phyloP scores from a whole-genome alignment of 2,329 filamentous ascomycete species.

The Fusarium chuoi region DNA sequence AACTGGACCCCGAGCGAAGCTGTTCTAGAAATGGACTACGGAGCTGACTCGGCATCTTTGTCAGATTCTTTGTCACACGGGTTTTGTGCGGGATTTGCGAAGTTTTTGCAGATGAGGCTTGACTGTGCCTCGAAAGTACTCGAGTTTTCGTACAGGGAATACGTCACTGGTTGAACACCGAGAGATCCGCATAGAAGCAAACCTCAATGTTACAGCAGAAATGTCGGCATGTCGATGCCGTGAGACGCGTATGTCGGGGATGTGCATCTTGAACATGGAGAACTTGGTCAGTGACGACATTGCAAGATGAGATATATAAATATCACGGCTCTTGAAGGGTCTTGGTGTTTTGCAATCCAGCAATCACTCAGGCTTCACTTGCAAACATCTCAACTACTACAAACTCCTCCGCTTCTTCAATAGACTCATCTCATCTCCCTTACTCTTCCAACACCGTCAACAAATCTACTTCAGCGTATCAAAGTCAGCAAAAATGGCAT shows the following conservation, averaged over 20 bases:
- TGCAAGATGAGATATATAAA: not conserved
- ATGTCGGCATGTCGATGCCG: not conserved
- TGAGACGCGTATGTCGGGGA: not conserved
- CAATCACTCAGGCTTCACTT: not conserved
- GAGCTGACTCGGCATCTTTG: conserved; percentile 6
- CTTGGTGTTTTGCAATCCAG: not conserved
- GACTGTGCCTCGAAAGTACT: not conserved
- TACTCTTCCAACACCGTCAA: not conserved
- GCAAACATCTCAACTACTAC: not conserved
- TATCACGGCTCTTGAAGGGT: not conserved
- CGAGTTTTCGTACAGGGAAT: not conserved
- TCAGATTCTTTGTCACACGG: not conserved
- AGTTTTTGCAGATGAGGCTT: not conserved
- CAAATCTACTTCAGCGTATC: not conserved
- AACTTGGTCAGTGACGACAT: not conserved
- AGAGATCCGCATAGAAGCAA: not conserved
- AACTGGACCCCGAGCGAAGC: not conserved
- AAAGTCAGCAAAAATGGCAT: not conserved
- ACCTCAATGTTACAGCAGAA: not conserved
- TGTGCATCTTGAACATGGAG: not conserved
- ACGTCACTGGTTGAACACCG: not conserved
- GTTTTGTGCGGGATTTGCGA: not conserved
- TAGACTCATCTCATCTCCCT: not conserved
- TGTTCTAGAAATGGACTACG: not conserved
- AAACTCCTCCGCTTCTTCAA: not conserved